Percentiles rank a stretch among this genome's conserved stretches.
These are phyloP conservation scores for Colletotrichum echinochloae DNA, from an alignment of 2,329 filamentous ascomycete genomes.

Conservation along the genomic window DNA sequence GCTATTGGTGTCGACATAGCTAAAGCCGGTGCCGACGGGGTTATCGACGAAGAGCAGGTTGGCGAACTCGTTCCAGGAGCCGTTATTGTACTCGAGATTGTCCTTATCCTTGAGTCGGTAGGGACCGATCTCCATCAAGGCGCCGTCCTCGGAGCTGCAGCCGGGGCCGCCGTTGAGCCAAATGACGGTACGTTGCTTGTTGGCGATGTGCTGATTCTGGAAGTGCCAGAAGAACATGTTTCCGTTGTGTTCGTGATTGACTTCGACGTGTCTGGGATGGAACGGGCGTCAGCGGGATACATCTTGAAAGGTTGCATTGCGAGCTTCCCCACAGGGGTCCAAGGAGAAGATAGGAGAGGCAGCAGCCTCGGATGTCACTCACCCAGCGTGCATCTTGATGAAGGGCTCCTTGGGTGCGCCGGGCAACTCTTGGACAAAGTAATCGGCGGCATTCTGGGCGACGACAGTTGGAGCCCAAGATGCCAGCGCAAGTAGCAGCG, in stretches of 20 bases:
- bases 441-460: constrained; percentile 72
- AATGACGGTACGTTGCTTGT: constrained; percentile 89
- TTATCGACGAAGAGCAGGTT: constrained; percentile 98
- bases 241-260: constrained; percentile 85
- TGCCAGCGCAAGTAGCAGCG: constrained; percentile 53
- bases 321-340: not conserved
- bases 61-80: constrained; percentile 98
- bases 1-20: constrained; percentile 91
- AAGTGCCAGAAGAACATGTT: constrained; percentile 99
- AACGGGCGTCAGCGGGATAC: constrained; percentile 45
- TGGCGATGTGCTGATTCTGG: constrained; percentile 93
- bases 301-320: constrained; percentile 2
- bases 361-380: constrained; percentile 52
- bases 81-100: constrained; percentile 83
- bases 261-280: constrained; percentile 83
- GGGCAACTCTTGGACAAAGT: constrained; percentile 87
- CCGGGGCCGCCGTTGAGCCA: constrained; percentile 98
- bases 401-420: constrained; percentile 81
- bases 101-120: constrained; percentile 84
- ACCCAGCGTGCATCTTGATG: constrained; percentile 99
- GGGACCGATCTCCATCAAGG: constrained; percentile 94
- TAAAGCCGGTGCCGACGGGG: constrained; percentile 95
- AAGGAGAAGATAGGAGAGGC: not conserved
- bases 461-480: constrained; percentile 54
- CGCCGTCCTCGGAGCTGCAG: constrained; percentile 97